Base-by-base conservation (phyloP, 139 green algal species). In the Coccomyxa sp. region DNA sequence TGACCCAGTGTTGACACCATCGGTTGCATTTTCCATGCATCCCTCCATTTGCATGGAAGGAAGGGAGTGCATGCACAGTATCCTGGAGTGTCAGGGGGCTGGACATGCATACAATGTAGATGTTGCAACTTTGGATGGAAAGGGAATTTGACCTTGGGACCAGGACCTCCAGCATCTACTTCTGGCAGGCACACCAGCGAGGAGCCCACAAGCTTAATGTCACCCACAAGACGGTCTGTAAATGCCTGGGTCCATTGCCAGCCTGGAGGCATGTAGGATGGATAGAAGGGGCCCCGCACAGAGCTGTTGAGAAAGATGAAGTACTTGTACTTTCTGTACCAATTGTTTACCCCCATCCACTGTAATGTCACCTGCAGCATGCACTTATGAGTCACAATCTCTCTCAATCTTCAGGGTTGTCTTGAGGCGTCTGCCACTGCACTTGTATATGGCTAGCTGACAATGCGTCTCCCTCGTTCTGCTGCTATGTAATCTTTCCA, bases 231-330 rank as follows among this genome's bases (percentile, higher is more conserved):
- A 28, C 79, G 74, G n/a, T 88, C 67, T 31, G 85, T 91, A 79
- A 90, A 95, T 3, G 92, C 91, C 38, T 87, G 76, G 0, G 91
- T 91, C 93, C 93, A 96, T 85, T 95, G 92, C 91, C 92, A 96
- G 21, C 76, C 79, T 3, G 75, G 57, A 0, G 92, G 92, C 86
- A 93, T 85, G 77, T 91, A 93, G 27, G 80, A 51, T 0, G 90
- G 90, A 23, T 85, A 76, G 80, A 94, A 93, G 0, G 92, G 92
- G 0, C 92, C 92, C 59, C 90, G 90, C 17, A 89, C 85, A 58
- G 80, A 89, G 84, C 79, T 88, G 86, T 95, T 95, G 60, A 95
- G 63, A 51, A 95, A 84, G n/a, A 95, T 82, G 51, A 93, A 93
- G 71, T 93, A 94, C 10, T 76, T 80, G 86, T 93, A 95, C 25